Evolutionary conservation across 2,329 filamentous ascomycete genomes (phyloP), one percentile per base, ranked within the genome.

Genomic region (Apiospora koreana): DNA sequence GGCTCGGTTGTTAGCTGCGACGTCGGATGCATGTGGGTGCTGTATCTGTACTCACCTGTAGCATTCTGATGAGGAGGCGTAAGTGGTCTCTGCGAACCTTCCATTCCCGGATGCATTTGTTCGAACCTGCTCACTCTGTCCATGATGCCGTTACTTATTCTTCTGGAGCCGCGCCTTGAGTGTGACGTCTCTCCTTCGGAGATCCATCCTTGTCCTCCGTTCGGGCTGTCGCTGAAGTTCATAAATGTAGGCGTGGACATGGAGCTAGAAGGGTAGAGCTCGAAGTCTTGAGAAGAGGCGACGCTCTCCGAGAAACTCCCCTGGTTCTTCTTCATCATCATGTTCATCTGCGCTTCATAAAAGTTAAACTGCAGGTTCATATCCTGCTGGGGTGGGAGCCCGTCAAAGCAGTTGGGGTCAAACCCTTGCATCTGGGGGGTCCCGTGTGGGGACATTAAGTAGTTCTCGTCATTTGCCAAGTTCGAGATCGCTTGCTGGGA

Each of bases 61-160:
- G 81, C 85, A 80, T 87, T 87, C 80, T 91, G 88, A 73, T 85
- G 86, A 73, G 85, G 86, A 70, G 91, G 92, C 70, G 91, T 94
- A 69, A 85, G 83, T 70, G 91, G 90, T 79, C 87, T 85, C 71
- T 85, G 54, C 58, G 79, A 72, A 62, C 76, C 80, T 65, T 86
- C 84, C 65, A 83, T 73, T 71, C 80, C 81, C 21, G 54, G 31
- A 14, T 62, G 54, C 76, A 91, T 78, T 64, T 79, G 84, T 80
- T 91, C 89, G 74, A 88, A 91, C 79, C 89, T 90, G 78, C 79
- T 78, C 21, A 91, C 87, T 75, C 88, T 84, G 73, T 89, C 87
- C 80, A 89, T 80, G 76, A 91, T 89, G 28, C 86, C 88, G 74
- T 88, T 87, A 81, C 89, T 91, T 74, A 91, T 85, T 73, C 88